These are phyloP conservation scores for Beauveria medogensis DNA, from an alignment of 2,329 filamentous ascomycete genomes.

Conservation along the genomic window DNA sequence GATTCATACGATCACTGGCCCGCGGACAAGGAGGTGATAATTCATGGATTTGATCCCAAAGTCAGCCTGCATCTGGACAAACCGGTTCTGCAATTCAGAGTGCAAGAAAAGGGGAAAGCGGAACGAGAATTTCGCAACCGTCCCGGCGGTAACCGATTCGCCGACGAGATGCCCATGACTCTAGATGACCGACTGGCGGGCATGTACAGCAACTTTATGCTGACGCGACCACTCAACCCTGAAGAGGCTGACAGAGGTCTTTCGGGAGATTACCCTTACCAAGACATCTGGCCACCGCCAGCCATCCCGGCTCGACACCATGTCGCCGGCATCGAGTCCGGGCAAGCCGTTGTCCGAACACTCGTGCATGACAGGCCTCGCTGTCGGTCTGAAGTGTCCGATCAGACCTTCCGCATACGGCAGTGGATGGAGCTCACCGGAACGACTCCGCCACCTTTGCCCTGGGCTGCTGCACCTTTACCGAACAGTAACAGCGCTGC, in stretches of 20 bases:
- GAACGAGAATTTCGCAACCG: conserved; percentile 16
- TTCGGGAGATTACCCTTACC: conserved; percentile 32
- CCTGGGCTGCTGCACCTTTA: conserved; percentile 23
- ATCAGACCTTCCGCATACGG: conserved; percentile 64
- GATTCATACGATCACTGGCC: conserved; percentile 56
- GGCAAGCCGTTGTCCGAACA: conserved; percentile 18
- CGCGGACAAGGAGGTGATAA: conserved; percentile 55
- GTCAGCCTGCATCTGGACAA: conserved; percentile 67
- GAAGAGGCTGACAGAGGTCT: conserved; percentile 26
- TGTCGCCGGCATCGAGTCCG: conserved; percentile 28
- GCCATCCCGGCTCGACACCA: conserved; percentile 57
- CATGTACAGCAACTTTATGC: conserved; percentile 60
- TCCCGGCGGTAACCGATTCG: conserved; percentile 31
- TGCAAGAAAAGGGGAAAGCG: conserved; percentile 16
- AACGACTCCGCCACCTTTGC: conserved; percentile 19
- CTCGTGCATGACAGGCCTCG: conserved; percentile 33
- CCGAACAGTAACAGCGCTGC: conserved; percentile 18
- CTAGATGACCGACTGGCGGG: conserved; percentile 36
- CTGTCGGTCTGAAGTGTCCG: conserved; percentile 51
- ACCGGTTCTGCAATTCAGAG: conserved; percentile 54
- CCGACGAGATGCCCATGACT: conserved; percentile 45
- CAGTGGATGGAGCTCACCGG: conserved; percentile 64
- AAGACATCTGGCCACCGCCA: conserved; percentile 67
- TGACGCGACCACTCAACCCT: conserved; percentile 45
- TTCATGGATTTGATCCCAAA: conserved; percentile 64